A percentile compares a stretch with the other conserved stretches of the same genome.
phyloP scores from a whole-genome alignment of 805 yeast genomes.

The Ogataea wickerhamii region DNA sequence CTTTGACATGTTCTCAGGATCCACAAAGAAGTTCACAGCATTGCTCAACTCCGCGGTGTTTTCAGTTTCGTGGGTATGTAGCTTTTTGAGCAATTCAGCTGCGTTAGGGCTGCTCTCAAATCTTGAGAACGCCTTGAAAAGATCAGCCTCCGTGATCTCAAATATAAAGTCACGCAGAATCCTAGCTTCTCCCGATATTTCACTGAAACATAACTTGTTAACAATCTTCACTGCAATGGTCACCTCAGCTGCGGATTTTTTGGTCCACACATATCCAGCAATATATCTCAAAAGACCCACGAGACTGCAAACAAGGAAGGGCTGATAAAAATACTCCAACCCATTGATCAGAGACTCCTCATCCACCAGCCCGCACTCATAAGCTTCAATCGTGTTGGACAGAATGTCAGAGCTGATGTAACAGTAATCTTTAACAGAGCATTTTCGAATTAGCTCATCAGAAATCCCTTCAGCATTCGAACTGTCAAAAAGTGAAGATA shows the following conservation, averaged over 20 bases:
- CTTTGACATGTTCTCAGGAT: slow-evolving; percentile 8
- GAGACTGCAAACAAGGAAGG: slow-evolving; percentile 60
- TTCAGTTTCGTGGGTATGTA: slow-evolving; percentile 7
- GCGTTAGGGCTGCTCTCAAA: slow-evolving; percentile 7
- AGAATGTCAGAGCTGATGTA: slow-evolving; percentile 69
- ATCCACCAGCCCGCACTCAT: slow-evolving; percentile 52
- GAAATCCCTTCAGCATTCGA: slow-evolving; percentile 65
- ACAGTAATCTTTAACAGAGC: slow-evolving; percentile 64
- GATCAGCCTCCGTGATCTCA: slow-evolving; percentile 15
- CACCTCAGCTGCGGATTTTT: slow-evolving; percentile 7
- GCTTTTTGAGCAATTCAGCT: slow-evolving; percentile 10
- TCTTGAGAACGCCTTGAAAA: slow-evolving; percentile 7
- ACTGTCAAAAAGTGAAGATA: slow-evolving; percentile 66
- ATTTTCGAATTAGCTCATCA: slow-evolving; percentile 70
- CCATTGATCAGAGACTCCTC: slow-evolving; percentile 67
- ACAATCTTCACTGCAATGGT: slow-evolving; percentile 16
- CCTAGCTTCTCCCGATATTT: slow-evolving; percentile 19
- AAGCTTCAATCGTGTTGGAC: slow-evolving; percentile 65
- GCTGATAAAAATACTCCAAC: slow-evolving; percentile 81
- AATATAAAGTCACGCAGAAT: slow-evolving; percentile 17
- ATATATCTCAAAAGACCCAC: slow-evolving; percentile 40
- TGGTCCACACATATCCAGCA: slow-evolving; percentile 17
- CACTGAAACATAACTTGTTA: slow-evolving; percentile 18
- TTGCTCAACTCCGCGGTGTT: slow-evolving; percentile 2
- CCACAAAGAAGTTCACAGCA: slow-evolving; percentile 13